phyloP scores from a whole-genome alignment of 1,284 basidiomycete species.

The Malassezia globosa region DNA sequence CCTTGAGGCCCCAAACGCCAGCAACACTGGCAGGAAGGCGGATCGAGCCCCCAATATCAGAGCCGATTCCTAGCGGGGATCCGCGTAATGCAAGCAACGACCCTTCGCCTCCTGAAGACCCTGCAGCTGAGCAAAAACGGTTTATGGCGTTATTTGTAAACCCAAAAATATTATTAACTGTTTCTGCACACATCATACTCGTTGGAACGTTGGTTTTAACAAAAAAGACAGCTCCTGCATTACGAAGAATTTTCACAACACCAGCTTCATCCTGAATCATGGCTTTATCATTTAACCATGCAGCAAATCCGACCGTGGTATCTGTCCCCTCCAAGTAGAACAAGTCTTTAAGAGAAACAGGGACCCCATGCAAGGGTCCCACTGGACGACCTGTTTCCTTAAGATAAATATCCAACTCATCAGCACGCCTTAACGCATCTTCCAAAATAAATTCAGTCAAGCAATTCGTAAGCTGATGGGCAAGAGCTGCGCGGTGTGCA shows the following conservation, averaged over 20 bases:
- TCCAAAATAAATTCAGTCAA: constrained; percentile 3
- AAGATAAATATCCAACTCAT: neutral
- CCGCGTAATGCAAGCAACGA: constrained; percentile 22
- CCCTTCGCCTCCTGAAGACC: constrained; percentile 28
- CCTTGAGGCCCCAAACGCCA: constrained; percentile 3
- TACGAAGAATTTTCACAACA: neutral
- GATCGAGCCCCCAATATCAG: constrained; percentile 20
- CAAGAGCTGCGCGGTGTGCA: constrained; percentile 4
- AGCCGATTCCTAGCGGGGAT: constrained; percentile 23
- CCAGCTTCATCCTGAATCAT: neutral
- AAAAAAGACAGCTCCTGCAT: constrained; percentile 1
- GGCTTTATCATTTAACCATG: constrained; percentile 1
- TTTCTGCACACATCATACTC: neutral
- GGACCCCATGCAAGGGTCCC: constrained; percentile 5
- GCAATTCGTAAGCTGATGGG: constrained; percentile 3
- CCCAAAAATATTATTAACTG: constrained; percentile 8
- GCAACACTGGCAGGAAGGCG: constrained; percentile 1
- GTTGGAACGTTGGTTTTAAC: constrained; percentile 8
- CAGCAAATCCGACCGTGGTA: constrained; percentile 1
- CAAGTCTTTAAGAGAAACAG: constrained; percentile 4
- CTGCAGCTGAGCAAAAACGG: constrained; percentile 16
- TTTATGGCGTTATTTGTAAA: constrained; percentile 17
- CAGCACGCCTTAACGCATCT: neutral
- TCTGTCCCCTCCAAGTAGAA: constrained; percentile 4
- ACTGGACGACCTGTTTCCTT: neutral